Percentiles rank a stretch among this genome's conserved stretches.
Evolutionary conservation across 352 stramenopile genomes (phyloP).

Genomic region (Elongisporangium undulatum): DNA sequence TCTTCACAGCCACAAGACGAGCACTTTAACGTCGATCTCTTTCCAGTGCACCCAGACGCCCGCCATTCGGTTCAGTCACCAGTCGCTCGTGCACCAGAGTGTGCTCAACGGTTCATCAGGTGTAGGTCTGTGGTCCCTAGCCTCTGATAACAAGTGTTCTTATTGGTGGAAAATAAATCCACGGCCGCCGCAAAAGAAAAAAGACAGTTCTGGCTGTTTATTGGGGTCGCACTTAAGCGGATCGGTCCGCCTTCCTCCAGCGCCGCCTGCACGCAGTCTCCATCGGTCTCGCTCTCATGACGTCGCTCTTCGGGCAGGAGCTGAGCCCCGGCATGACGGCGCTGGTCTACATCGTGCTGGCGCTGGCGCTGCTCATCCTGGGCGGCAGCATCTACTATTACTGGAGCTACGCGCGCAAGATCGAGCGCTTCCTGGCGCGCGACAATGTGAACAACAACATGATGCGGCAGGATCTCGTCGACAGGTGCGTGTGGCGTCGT

Average conservation of each 20-base stretch:
- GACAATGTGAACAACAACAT: slow-evolving; percentile 89
- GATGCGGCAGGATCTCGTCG: slow-evolving; percentile 82
- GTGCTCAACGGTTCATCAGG: neutral
- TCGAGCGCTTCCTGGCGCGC: slow-evolving; percentile 75
- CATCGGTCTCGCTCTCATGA: slow-evolving; percentile 30
- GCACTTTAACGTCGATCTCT: neutral
- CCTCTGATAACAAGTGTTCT: neutral
- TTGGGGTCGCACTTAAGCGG: neutral
- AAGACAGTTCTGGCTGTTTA: neutral
- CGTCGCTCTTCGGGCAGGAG: slow-evolving; percentile 76
- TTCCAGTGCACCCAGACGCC: neutral
- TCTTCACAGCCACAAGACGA: neutral
- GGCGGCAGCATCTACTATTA: slow-evolving; percentile 82
- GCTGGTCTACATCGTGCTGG: slow-evolving; percentile 77
- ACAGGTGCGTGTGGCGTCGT: slow-evolving; percentile 26
- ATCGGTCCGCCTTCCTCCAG: slow-evolving; percentile 1
- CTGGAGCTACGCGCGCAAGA: slow-evolving; percentile 85
- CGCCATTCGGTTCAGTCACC: neutral
- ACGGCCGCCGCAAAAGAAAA: slow-evolving; percentile 1
- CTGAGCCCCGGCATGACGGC: slow-evolving; percentile 57
- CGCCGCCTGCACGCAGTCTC: neutral
- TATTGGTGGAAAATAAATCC: neutral
- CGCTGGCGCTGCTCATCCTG: slow-evolving; percentile 62
- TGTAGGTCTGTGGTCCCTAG: neutral
- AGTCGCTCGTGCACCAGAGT: neutral